Base-by-base conservation (phyloP, 768 basidiomycete species). In the Termitomyces sp. region DNA sequence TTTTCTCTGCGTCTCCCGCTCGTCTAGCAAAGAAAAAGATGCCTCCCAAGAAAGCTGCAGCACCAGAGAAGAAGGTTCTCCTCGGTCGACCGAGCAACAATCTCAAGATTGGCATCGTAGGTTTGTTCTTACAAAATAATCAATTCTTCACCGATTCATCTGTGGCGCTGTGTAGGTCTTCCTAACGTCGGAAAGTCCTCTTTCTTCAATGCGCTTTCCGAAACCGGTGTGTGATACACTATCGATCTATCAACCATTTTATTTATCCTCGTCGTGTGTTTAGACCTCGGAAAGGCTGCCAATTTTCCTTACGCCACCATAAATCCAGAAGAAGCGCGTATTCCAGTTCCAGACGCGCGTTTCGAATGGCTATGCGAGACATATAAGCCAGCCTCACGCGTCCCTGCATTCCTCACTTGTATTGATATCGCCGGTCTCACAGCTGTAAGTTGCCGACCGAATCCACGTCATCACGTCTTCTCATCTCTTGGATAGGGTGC, bases 381-480 rank as follows among this genome's bases (percentile, higher is more conserved):
- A 8, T 98, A 98, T 81, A 97, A 98, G 72, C 96, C 97, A 7
- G 83, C 77, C 12, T 89, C 88, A 13, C 86, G 87, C 65, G 86
- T 99, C 49, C 96, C 97, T 22, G 96, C 97, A 18, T 92, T 93
- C 78, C 82, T 99, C 58, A 99, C 97, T 20, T 96, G 94, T 73
- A 96, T 98, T 73, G 97, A 99, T 77, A 99, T 99, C 68, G 97
- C 97, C 64, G 97, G 97, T 71, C 81, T 99, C 55, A 98, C 96
- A 48, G 94, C 95, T 55, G 91, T 92, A 71, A 62, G 87, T 77
- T 12, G 44, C 52, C 52, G 48, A 49, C 52, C 1, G 9, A 24
- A 39, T 35, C n/a, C 39, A n/a, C 24, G 35, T 42, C 15, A 53
- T 32, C 63, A 45, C 55, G 58, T 22, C 64, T 48, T 59, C 48